Evolutionary conservation across 2,329 filamentous ascomycete species (phyloP), one percentile per base, ranked within the genome.

Genomic region (Cercospora nicotianae): DNA sequence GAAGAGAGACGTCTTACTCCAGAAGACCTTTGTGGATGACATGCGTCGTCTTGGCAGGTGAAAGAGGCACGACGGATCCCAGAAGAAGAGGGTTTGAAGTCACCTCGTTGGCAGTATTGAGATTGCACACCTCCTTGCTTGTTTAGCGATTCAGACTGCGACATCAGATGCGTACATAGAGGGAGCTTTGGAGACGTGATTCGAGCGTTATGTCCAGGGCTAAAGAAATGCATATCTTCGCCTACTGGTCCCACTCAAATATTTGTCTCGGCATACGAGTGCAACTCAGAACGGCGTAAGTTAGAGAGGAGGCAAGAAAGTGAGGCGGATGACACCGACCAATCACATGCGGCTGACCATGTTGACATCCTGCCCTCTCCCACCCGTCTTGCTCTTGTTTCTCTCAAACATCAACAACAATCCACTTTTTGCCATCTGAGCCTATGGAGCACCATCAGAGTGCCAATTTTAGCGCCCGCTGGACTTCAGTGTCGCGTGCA

Each of bases 1-100:
- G 45, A 55, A 39, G 42, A 20, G n/a, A n/a, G 31, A 39, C 13
- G 61, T 64, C 8, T 18, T 26, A n/a, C 61, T 64, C 13, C 42
- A 57, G 13, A 55, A 23, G n/a, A 64, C 61, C 13, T 64, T 64
- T 28, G 61, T 51, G 13, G 61, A 64, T 30, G 61, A 64, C 33
- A 36, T 31, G 51, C 42, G 42, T 42, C 48, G 45, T 39, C 28
- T 39, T 26, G 39, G 60, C 23, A 63, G 53, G 48, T 31, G 36
- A 28, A 63, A 20, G 31, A 13, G 12, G 30, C 10, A 57, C 45
- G 20, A 5, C 8, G 45, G 2, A 12, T 8, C 18, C 9, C 45
- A 48, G 45, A 23, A 48, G 16, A 55, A 55, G 5, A 30, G 48
- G 6, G 2, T n/a, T 13, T 7, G 3, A 26, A 28, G 36, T 30